These are phyloP conservation scores for Cryptococcus sp. DNA, from an alignment of 1,284 basidiomycete genomes.

Conservation along the genomic window DNA sequence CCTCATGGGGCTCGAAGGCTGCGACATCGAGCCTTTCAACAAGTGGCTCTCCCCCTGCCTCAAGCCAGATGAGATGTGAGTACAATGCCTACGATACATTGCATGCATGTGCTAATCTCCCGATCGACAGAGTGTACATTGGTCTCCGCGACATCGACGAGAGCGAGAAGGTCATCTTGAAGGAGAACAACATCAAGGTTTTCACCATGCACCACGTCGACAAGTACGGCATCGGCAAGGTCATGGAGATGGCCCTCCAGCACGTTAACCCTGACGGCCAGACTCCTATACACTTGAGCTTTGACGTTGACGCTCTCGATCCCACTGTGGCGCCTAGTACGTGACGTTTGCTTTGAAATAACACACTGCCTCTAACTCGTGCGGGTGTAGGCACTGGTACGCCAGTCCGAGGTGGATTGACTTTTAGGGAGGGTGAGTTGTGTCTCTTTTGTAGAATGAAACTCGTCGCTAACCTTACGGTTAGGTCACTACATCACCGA, in stretches of 20 bases:
- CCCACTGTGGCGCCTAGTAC: slow-evolving; percentile 84
- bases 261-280: slow-evolving; percentile 81
- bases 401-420: slow-evolving; percentile 86
- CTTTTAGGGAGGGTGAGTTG: slow-evolving; percentile 87
- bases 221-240: slow-evolving; percentile 89
- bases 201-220: slow-evolving; percentile 99
- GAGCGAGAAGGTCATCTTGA: slow-evolving; percentile 84
- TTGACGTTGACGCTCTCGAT: slow-evolving; percentile 94
- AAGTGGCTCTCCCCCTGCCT: slow-evolving; percentile 74
- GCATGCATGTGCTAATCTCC: too few relatives aligned
- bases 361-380: not conserved
- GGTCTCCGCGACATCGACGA: slow-evolving; percentile 91
- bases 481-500: slow-evolving; percentile 75
- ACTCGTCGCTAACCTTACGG: not conserved
- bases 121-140: slow-evolving; percentile 62
- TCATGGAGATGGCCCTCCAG: slow-evolving; percentile 93
- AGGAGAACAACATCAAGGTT: slow-evolving; percentile 82
- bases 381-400: slow-evolving; percentile 46
- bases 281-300: slow-evolving; percentile 88
- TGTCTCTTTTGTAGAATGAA: not conserved
- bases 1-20: slow-evolving; percentile 69
- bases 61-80: slow-evolving; percentile 58
- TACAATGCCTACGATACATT: not conserved
- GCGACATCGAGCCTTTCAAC: slow-evolving; percentile 58
- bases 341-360: slow-evolving; percentile 8